Evolutionary conservation across 768 basidiomycete genomes (phyloP), one percentile per base, ranked within the genome.

Genomic region (Lactarius hatsudake): DNA sequence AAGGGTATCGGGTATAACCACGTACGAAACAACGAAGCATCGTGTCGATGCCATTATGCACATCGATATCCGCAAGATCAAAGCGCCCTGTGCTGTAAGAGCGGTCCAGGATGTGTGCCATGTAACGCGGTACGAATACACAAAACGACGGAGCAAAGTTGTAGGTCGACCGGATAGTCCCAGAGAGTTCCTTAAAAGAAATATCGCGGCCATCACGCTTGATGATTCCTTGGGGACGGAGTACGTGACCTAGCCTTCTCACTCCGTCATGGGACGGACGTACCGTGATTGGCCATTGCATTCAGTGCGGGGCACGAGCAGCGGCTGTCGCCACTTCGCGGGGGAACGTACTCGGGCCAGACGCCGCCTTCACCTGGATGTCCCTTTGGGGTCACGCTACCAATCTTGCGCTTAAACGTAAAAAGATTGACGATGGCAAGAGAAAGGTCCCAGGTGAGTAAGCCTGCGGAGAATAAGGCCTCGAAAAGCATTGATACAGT

Each of bases 211-310:
- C 92, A 79, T 85, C 83, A 48, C 79, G 88, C 0, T 91, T 72
- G 30, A 85, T 62, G 60, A 85, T 81, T 18, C 78, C 78, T 79
- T 51, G 12, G 1, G 42, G 5, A 26, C 1, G 17, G 13, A 26
- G 53, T 51, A 32, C 36, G 48, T 53, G n/a, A 42, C 36, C n/a
- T 18, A 18, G 20, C 8, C 40, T 23, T n/a, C 9, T 51, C 23
- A 23, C 12, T n/a, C 1, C 4, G 48, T 23, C 48, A n/a, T 51
- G 4, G 20, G n/a, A 13, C 18, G n/a, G 3, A n/a, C 66, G 23
- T 54, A 91, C 91, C 92, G 67, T 93, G 91, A 74, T 93, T 93
- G 7, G 91, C 90, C 84, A 94, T 79, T 0, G 89, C 87, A 69
- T 94, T 93, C 65, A 93, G 74, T 15, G 84, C 90, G 1, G 91